Percentiles rank a stretch among this genome's conserved stretches.
Evolutionary conservation across 2,329 filamentous ascomycete species (phyloP).

Genomic region (Fonsecaea erecta): DNA sequence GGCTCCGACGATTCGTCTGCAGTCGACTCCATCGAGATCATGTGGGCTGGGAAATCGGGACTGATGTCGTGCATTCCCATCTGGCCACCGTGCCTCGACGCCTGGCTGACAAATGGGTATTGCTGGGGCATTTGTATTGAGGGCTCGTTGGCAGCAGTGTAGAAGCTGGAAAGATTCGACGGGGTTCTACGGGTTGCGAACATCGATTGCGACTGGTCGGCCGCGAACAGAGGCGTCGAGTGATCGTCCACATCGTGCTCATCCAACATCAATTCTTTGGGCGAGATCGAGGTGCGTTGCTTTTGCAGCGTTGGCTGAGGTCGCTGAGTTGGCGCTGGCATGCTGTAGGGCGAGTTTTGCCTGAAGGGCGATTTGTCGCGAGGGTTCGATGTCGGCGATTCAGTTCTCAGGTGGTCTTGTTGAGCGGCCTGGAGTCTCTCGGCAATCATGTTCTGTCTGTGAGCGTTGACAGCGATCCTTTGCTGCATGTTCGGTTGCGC

Average conservation of each 20-base stretch:
- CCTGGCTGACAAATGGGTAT: constrained; percentile 37
- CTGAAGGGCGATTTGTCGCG: constrained; percentile 83
- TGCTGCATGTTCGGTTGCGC: constrained; percentile 43
- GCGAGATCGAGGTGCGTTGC: constrained; percentile 85
- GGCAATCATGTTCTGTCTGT: constrained; percentile 67
- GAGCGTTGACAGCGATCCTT: constrained; percentile 49
- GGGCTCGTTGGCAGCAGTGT: constrained; percentile 36
- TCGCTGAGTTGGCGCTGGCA: constrained; percentile 48
- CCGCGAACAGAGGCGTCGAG: constrained; percentile 71
- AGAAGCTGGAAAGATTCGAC: constrained; percentile 41
- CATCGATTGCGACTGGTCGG: constrained; percentile 56
- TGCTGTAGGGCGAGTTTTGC: constrained; percentile 66
- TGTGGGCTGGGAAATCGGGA: constrained; percentile 63
- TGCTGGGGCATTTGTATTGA: constrained; percentile 37
- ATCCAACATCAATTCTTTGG: constrained; percentile 87
- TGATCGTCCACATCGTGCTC: constrained; percentile 77
- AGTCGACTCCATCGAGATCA: constrained; percentile 67
- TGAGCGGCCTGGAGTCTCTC: constrained; percentile 80
- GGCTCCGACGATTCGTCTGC: constrained; percentile 53
- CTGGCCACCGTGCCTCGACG: constrained; percentile 39
- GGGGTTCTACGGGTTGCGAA: constrained; percentile 54
- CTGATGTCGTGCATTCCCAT: constrained; percentile 49
- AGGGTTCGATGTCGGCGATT: constrained; percentile 58
- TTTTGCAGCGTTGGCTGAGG: constrained; percentile 44
- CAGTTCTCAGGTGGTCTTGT: constrained; percentile 68